Base-by-base conservation (phyloP, 2,329 filamentous ascomycete species). In the Grosmannia huntii region DNA sequence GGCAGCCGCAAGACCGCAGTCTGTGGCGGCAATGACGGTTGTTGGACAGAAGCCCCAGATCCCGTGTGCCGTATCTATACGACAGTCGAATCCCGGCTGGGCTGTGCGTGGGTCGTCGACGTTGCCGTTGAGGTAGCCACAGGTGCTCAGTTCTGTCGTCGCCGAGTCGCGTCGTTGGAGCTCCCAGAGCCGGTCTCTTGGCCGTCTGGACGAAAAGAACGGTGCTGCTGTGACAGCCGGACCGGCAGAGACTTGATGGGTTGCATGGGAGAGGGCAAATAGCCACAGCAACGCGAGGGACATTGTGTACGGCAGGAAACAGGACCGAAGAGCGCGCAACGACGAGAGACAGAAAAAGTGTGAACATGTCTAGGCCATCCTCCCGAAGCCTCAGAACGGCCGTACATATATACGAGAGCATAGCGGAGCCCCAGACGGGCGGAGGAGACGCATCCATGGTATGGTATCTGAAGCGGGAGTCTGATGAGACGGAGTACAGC, bases 11-110 rank as follows among this genome's bases (percentile, higher is more conserved):
- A 75, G 56, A 1, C 71, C 70, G 41, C 72, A 75, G 57, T 74
- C 71, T 0, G 64, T 66, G 2, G 70, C 72, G 0, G 63, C 53
- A 3, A 69, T 60, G 3, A 73, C 69, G 0, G 66, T 70, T 0
- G 67, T 69, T 1, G 70, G 69, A 53, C 71, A 75, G 64, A 73
- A 71, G 0, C 72, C 72, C 71, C 71, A 74, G 4, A 74, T 62
- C 0, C 65, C 68, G 21, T 69, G 64, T 5, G 58, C 44, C 0
- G 66, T 65, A 51, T 73, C 70, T 3, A 73, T 64, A 7, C 69
- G 69, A 57, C 70, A 73, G 62, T 71, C 66, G 48, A 63, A 73
- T 0, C 70, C 72, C 0, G 61, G 41, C 5, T 68, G 62, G 0
- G 72, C 71, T 0, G 69, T 70, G 16, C 71, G 65, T 2, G 64